These are phyloP conservation scores for Metarhizium rileyi DNA, from an alignment of 2,329 filamentous ascomycete genomes.

Conservation along the genomic window DNA sequence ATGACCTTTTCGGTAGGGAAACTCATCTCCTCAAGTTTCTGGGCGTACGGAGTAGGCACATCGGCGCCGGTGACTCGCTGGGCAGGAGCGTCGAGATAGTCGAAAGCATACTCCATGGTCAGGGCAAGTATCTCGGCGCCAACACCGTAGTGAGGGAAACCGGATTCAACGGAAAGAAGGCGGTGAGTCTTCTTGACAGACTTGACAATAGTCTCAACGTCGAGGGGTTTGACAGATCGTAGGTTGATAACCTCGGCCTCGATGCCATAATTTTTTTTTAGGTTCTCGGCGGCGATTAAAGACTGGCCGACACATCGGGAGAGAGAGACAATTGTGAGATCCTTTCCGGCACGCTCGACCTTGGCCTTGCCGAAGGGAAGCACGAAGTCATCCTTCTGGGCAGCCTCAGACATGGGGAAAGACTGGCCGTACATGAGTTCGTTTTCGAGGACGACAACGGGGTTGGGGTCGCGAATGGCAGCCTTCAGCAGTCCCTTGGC, in stretches of 20 bases:
- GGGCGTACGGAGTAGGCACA: slow-evolving; percentile 91
- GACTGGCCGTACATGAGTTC: slow-evolving; percentile 84
- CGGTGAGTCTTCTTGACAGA: slow-evolving; percentile 98
- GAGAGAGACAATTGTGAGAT: slow-evolving; percentile 88
- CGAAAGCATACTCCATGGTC: slow-evolving; percentile 95
- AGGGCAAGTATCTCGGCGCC: slow-evolving; percentile 86
- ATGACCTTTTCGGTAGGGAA: slow-evolving; percentile 91
- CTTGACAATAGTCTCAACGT: slow-evolving; percentile 89
- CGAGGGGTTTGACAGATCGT: slow-evolving; percentile 91
- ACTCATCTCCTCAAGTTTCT: slow-evolving; percentile 85
- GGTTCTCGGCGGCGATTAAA: slow-evolving; percentile 74
- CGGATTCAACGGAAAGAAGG: slow-evolving; percentile 86
- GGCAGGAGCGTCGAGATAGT: slow-evolving; percentile 91
- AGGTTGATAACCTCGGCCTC: slow-evolving; percentile 97
- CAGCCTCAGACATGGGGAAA: slow-evolving; percentile 96
- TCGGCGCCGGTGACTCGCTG: slow-evolving; percentile 93
- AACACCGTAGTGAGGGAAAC: slow-evolving; percentile 92
- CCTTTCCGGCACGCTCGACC: slow-evolving; percentile 92
- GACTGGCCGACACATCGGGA: slow-evolving; percentile 94
- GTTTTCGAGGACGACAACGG: slow-evolving; percentile 84
- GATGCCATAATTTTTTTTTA: slow-evolving; percentile 94
- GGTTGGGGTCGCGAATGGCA: slow-evolving; percentile 96
- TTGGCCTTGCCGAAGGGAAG: slow-evolving; percentile 98
- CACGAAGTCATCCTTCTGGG: slow-evolving; percentile 93
- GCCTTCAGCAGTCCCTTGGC: slow-evolving; percentile 97